Conservation (phyloP, 805 yeast species). For the Lipomyces orientalis region DNA sequence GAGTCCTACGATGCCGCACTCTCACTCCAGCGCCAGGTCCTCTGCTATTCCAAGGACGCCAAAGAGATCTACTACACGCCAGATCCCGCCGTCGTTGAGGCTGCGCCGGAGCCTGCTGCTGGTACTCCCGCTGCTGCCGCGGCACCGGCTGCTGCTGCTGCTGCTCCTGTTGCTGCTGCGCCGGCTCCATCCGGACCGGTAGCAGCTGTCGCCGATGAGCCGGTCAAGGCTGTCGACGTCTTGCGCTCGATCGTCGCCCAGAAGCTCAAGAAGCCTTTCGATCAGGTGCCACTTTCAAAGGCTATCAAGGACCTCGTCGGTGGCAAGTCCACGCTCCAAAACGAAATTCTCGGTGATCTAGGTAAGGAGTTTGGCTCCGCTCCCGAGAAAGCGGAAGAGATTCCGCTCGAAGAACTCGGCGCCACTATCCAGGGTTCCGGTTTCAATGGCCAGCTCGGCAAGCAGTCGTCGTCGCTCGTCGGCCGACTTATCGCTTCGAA, state of each 20-base stretch:
- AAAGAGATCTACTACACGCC: slow-evolving; percentile 92
- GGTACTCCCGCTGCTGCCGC: slow-evolving; percentile 63
- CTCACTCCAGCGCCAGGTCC: slow-evolving; percentile 87
- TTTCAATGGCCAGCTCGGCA: slow-evolving; percentile 88
- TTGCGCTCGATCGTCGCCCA: slow-evolving; percentile 92
- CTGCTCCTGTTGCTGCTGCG: slow-evolving; percentile 63
- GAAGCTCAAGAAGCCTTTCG: slow-evolving; percentile 89
- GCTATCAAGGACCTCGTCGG: slow-evolving; percentile 97
- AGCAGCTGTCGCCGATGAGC: slow-evolving; percentile 84
- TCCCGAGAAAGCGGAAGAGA: slow-evolving; percentile 99
- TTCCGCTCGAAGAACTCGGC: slow-evolving; percentile 94
- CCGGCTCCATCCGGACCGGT: slow-evolving; percentile 81
- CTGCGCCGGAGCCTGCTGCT: slow-evolving; percentile 43
- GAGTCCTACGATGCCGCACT: slow-evolving; percentile 98
- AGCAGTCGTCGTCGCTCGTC: slow-evolving; percentile 85
- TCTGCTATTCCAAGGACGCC: slow-evolving; percentile 94
- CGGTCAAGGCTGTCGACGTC: slow-evolving; percentile 80
- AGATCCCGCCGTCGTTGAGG: slow-evolving; percentile 46
- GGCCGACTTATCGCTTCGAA: slow-evolving; percentile 93
- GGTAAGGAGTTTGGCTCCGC: slow-evolving; percentile 98
- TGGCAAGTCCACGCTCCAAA: slow-evolving; percentile 98
- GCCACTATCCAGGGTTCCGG: slow-evolving; percentile 86
- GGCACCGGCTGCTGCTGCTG: slow-evolving; percentile 62
- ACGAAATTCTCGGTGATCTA: slow-evolving; percentile 97
- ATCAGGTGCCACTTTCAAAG: slow-evolving; percentile 83